A percentile compares a stretch with the other conserved stretches of the same genome.
Conservation (phyloP, 2,329 filamentous ascomycete species). For the Truncatella angustata region DNA sequence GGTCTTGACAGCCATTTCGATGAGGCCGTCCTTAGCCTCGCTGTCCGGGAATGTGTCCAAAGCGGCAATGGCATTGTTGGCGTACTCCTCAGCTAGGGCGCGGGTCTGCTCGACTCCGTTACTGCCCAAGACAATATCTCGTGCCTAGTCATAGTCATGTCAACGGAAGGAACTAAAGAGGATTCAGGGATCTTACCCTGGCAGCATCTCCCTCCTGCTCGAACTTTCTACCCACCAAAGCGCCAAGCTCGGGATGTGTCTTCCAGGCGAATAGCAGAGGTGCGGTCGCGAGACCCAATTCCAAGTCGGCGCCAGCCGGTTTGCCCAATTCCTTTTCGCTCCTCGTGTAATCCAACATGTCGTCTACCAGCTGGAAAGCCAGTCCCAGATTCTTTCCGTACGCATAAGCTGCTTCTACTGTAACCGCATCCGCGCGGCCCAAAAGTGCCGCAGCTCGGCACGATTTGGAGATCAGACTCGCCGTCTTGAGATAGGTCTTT, state of each 20-base stretch:
- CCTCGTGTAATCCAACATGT: constrained; percentile 95
- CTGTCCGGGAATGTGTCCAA: constrained; percentile 85
- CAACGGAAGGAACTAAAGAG: constrained; percentile 1
- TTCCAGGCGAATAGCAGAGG: constrained; percentile 96
- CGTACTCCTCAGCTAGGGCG: constrained; percentile 85
- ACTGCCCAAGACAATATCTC: constrained; percentile 77
- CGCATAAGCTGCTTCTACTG: constrained; percentile 85
- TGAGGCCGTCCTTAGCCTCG: constrained; percentile 85
- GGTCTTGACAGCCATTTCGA: constrained; percentile 93
- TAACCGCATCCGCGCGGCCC: constrained; percentile 70
- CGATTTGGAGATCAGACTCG: constrained; percentile 92
- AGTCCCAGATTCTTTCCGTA: constrained; percentile 94
- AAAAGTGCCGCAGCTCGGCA: constrained; percentile 87
- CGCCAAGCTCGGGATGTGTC: constrained; percentile 77
- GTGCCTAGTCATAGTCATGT: constrained; percentile 58
- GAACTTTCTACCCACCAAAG: constrained; percentile 90
- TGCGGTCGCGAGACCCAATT: constrained; percentile 89
- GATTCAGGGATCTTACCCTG: constrained; percentile 56
- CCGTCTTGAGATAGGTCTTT: constrained; percentile 97
- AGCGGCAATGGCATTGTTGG: constrained; percentile 82
- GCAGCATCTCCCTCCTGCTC: constrained; percentile 77
- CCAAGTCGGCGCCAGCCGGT: constrained; percentile 89
- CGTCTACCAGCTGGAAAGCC: constrained; percentile 96
- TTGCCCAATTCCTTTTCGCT: constrained; percentile 85
- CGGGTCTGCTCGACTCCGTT: constrained; percentile 91